phyloP scores from a whole-genome alignment of 805 yeast genomes.

The Candida pseudoglaebosa region DNA sequence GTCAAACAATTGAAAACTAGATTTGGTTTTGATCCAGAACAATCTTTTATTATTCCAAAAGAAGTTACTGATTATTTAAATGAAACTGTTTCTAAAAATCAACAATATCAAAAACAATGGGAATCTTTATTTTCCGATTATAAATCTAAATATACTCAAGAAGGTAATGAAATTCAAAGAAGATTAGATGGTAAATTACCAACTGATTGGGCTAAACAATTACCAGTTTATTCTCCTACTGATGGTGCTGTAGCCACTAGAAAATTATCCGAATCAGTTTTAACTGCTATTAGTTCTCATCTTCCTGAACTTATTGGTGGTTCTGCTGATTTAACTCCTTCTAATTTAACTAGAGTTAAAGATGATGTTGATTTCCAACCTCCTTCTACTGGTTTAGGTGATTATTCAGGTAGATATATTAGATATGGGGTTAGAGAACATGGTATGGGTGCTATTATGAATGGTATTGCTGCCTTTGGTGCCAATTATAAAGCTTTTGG shows the following conservation, averaged over 20 bases:
- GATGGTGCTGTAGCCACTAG: conserved; percentile 91
- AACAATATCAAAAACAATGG: conserved; percentile 73
- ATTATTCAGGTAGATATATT: conserved; percentile 87
- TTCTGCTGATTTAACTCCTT: conserved; percentile 96
- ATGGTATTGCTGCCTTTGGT: conserved; percentile 92
- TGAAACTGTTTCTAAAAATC: conserved; percentile 58
- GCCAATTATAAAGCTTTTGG: conserved; percentile 87
- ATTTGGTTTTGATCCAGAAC: conserved; percentile 85
- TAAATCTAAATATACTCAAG: conserved; percentile 65
- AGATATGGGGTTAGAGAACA: conserved; percentile 99
- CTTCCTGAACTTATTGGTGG: conserved; percentile 95
- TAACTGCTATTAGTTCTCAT: conserved; percentile 55
- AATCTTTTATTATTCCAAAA: conserved; percentile 72
- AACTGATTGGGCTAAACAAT: conserved; percentile 67
- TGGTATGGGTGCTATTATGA: conserved; percentile 97
- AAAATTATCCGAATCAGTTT: conserved; percentile 82
- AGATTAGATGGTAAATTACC: conserved; percentile 79
- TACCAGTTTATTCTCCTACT: conserved; percentile 74
- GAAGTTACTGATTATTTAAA: conserved; percentile 75
- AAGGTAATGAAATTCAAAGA: conserved; percentile 75
- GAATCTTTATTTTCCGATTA: conserved; percentile 58
- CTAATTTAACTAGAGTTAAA: conserved; percentile 88
- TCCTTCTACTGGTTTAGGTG: conserved; percentile 73
- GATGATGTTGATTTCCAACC: conserved; percentile 92
- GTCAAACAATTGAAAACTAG: conserved; percentile 77